These are phyloP conservation scores for Raphidocelis subcapitata DNA, from an alignment of 139 green algal species.

Conservation along the genomic window DNA sequence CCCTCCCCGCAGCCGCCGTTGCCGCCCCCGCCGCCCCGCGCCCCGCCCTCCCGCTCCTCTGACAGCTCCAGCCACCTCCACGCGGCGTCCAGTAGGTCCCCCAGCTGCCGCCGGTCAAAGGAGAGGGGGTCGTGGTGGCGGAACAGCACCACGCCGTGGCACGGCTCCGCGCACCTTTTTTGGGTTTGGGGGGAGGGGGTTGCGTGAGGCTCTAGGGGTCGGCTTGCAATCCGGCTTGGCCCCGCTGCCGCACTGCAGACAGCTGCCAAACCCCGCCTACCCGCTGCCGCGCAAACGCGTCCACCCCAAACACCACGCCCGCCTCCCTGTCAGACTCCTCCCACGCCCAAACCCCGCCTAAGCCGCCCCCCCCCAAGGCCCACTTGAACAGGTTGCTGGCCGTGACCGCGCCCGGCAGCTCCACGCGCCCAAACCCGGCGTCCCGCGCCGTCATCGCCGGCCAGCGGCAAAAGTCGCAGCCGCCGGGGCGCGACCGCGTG, in stretches of 20 bases:
- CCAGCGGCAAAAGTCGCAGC: constrained; percentile 26
- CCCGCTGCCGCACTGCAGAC: no score
- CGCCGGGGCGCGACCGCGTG: constrained; percentile 6
- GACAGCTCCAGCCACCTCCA: constrained; percentile 55
- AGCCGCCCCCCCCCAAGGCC: not conserved
- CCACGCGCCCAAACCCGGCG: constrained; percentile 18
- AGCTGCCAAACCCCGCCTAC: no score
- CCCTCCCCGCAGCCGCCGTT: not conserved
- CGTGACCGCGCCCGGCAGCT: constrained; percentile 51
- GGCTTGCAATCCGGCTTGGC: not conserved
- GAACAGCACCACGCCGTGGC: constrained; percentile 76
- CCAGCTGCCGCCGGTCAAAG: constrained; percentile 56
- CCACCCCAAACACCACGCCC: no score
- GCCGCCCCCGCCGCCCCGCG: not conserved
- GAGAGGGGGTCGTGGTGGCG: constrained; percentile 81
- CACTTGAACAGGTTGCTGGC: constrained; percentile 87
- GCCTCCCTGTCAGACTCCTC: no score
- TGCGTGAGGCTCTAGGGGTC: not conserved
- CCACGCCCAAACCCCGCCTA: no score
- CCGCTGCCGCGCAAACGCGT: no score
- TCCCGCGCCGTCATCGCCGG: constrained; percentile 4
- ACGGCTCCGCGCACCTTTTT: constrained; percentile 69
- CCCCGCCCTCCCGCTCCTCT: not conserved
- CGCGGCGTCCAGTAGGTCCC: constrained; percentile 55
- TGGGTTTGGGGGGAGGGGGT: constrained; percentile 47